Evolutionary conservation across 192 early-diverging fungal genomes (phyloP), one percentile per base, ranked within the genome.

Genomic region (Physocladia obscura): DNA sequence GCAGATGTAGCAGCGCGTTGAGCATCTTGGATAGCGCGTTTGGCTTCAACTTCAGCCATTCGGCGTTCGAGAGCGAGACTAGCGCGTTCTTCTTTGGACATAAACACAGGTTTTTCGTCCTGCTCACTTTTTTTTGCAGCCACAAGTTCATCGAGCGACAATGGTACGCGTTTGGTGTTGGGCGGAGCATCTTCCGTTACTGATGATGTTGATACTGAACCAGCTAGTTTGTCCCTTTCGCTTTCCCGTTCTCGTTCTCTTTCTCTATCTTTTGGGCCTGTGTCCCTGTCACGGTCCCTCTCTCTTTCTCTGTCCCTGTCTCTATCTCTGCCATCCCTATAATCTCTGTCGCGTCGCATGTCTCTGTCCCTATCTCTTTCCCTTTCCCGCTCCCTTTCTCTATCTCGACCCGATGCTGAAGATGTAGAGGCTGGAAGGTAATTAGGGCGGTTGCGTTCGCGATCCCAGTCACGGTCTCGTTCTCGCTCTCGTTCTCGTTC

Each of bases 71-170:
- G 76, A 3, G 97, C 97, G 37, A 91, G 62, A 62, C 92, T 83
- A 27, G 90, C 90, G 17, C 97, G 84, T 74, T 98, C 89, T 75
- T 91, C 92, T 75, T 98, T 98, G 17, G 91, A 91, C 65, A 98
- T 57, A 62, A 97, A 98, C 57, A 84, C 87, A 0, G 91, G 90
- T 81, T 80, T 55, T 39, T 30, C 62, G 39, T 91, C 88, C 35
- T 84, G 81, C 55, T 82, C 82, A 24, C 24, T 49, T 27, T 68
- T 52, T 56, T 88, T 86, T 60, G 89, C 83, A 44, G 79, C 77
- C 50, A 93, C 67, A 11, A 93, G 74, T 49, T 93, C 92, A 51
- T 93, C 91, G 29, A 93, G 69, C 2, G 92, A 93, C 8, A 93
- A 74, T 22, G 92, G 92, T 0, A 85, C 85, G 49, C 73, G 67